A percentile compares a stretch with the other conserved stretches of the same genome.
phyloP scores from a whole-genome alignment of 768 basidiomycete genomes.

The Pleurotus ostreatus region DNA sequence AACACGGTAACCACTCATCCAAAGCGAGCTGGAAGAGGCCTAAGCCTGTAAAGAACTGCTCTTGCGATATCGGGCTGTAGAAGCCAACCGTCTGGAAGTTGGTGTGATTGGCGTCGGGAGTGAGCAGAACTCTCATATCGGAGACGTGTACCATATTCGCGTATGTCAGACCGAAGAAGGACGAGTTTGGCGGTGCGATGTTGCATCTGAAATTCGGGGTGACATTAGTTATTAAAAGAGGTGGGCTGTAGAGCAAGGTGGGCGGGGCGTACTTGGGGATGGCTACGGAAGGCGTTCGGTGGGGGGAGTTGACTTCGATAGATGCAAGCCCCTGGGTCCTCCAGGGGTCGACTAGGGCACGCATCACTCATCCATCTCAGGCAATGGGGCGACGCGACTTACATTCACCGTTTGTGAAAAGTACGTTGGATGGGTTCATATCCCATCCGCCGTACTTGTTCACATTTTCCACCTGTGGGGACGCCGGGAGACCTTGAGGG shows the following conservation, averaged over 20 bases:
- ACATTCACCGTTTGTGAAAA: constrained; percentile 51
- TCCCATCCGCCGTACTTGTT: constrained; percentile 52
- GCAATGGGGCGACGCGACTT: constrained; percentile 10
- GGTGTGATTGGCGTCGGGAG: constrained; percentile 43
- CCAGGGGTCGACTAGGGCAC: constrained; percentile 42
- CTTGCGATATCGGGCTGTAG: constrained; percentile 42
- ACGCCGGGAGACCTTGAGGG: constrained; percentile 29
- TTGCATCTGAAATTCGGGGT: constrained; percentile 30
- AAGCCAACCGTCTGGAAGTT: constrained; percentile 47
- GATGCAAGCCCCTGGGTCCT: constrained; percentile 47
- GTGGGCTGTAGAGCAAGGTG: not conserved
- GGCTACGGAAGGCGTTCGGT: constrained; percentile 30
- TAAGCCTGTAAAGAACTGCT: constrained; percentile 43
- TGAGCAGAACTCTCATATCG: constrained; percentile 43
- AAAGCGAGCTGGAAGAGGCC: constrained; percentile 41
- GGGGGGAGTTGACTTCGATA: constrained; percentile 42
- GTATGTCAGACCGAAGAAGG: constrained; percentile 45
- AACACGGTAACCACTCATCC: constrained; percentile 47
- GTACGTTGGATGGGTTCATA: constrained; percentile 43
- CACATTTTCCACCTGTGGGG: constrained; percentile 38
- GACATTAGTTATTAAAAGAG: not conserved
- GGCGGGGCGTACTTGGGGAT: constrained; percentile 31
- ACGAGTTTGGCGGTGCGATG: constrained; percentile 22
- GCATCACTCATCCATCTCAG: too few relatives aligned
- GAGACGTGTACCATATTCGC: constrained; percentile 46